Conservation (phyloP, 352 stramenopile genomes). For the Pythium scleroteichum region DNA sequence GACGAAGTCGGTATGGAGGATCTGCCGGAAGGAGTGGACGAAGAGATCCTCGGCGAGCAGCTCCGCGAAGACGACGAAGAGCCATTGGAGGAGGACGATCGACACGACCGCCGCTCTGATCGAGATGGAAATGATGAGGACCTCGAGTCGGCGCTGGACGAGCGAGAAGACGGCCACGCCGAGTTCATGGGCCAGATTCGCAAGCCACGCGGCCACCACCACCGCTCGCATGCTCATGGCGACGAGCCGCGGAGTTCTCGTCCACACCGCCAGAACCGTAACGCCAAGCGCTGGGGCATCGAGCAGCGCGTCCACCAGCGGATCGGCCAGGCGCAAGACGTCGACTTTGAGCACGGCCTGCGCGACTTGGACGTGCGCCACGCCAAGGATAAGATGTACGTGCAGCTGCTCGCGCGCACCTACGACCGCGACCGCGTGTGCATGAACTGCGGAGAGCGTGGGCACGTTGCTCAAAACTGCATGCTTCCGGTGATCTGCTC, state of each 20-base stretch:
- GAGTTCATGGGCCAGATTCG: constrained; percentile 22
- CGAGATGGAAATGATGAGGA: constrained; percentile 10
- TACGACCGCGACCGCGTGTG: constrained; percentile 66
- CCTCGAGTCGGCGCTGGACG: constrained; percentile 14
- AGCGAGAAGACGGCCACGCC: constrained; percentile 5
- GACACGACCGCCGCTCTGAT: constrained; percentile 30
- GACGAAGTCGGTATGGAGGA: constrained; percentile 28
- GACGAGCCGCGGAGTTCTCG: background rate
- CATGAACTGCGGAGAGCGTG: constrained; percentile 73
- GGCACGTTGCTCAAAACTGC: constrained; percentile 69
- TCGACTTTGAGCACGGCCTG: constrained; percentile 78
- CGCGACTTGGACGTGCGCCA: constrained; percentile 44
- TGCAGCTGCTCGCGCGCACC: constrained; percentile 58
- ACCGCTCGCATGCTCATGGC: background rate
- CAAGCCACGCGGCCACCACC: constrained; percentile 15
- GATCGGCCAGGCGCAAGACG: constrained; percentile 38
- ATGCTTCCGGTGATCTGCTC: constrained; percentile 75
- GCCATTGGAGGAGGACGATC: constrained; percentile 5
- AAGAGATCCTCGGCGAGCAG: constrained; percentile 19
- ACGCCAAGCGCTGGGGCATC: constrained; percentile 6
- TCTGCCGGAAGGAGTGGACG: constrained; percentile 16
- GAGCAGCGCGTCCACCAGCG: constrained; percentile 26
- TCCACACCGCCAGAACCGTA: background rate
- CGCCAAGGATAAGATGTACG: constrained; percentile 59
- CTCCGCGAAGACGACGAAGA: constrained; percentile 11